Percentiles rank a stretch among this genome's conserved stretches.
These are phyloP conservation scores for Hypoxylon sp. DNA, from an alignment of 2,329 filamentous ascomycete genomes.

Conservation along the genomic window DNA sequence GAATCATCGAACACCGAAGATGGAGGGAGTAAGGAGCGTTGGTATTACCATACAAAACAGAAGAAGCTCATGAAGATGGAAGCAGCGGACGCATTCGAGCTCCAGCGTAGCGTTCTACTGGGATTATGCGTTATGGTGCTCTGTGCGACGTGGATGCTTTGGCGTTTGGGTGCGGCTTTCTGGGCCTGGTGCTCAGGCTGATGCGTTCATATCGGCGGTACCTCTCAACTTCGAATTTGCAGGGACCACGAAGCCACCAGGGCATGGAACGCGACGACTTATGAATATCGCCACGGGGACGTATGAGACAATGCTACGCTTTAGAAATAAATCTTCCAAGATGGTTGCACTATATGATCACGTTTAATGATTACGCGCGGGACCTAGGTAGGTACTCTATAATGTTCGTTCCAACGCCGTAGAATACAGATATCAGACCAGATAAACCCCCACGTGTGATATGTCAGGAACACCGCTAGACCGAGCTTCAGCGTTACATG, in stretches of 20 bases:
- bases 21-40: constrained; percentile 47
- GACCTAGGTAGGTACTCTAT: too few species aligned
- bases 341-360: neutral
- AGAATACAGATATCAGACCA: neutral
- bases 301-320: too few species aligned
- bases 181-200: constrained; percentile 13
- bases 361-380: too few species aligned
- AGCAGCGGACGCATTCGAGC: constrained; percentile 72
- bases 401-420: neutral
- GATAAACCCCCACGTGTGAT: constrained; percentile 18
- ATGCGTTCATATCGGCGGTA: neutral
- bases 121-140: constrained; percentile 58
- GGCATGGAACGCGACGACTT: constrained; percentile 2
- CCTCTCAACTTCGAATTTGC: neutral
- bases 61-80: constrained; percentile 72
- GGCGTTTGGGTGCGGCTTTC: constrained; percentile 36
- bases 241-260: neutral
- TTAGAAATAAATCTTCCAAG: neutral
- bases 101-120: constrained; percentile 67
- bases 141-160: constrained; percentile 49
- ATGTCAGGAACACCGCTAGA: constrained; percentile 2
- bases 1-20: constrained; percentile 1
- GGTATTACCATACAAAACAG: constrained; percentile 68
- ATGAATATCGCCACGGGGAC: constrained; percentile 11
- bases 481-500: constrained; percentile 26